A percentile compares a stretch with the other conserved stretches of the same genome.
Evolutionary conservation across 176 grass and related monocot species (phyloP).

Genomic region (Chloris gayana): DNA sequence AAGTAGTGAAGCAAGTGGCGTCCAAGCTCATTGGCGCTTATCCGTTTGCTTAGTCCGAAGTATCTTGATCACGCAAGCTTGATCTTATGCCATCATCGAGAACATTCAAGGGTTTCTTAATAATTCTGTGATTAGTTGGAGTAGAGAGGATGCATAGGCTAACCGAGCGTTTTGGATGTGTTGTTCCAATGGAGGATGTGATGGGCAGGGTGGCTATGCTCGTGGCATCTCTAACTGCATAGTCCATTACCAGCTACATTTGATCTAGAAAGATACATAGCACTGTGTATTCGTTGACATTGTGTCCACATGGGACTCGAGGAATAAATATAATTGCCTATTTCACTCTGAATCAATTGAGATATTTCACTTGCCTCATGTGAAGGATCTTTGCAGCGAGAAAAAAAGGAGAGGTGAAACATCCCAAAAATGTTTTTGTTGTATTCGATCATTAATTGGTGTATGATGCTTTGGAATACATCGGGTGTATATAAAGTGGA

Average conservation of each 20-base stretch:
- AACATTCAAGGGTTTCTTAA: not conserved
- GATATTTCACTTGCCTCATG: too few relatives aligned
- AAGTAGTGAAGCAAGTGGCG: conserved; percentile 5
- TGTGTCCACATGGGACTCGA: not conserved
- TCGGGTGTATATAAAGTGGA: not conserved
- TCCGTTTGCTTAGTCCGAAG: not conserved
- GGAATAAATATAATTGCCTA: not conserved
- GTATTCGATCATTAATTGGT: conserved; percentile 11
- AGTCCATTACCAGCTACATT: not conserved
- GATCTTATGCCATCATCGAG: not conserved
- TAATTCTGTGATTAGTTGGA: not conserved
- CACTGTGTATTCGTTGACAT: not conserved
- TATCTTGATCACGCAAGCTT: conserved; percentile 11
- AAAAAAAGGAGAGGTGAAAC: not conserved
- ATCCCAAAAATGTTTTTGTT: not conserved
- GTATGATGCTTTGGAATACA: not conserved
- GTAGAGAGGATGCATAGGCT: not conserved
- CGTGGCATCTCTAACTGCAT: not conserved
- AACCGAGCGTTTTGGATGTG: not conserved
- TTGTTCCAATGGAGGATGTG: not conserved
- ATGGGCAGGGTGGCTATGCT: not conserved
- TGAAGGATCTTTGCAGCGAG: too few relatives aligned
- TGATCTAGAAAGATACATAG: not conserved
- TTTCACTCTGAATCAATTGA: too few relatives aligned
- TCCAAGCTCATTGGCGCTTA: conserved; percentile 28